Evolutionary conservation across 2,329 filamentous ascomycete species (phyloP).

Genomic region (Ascomycota sp.): DNA sequence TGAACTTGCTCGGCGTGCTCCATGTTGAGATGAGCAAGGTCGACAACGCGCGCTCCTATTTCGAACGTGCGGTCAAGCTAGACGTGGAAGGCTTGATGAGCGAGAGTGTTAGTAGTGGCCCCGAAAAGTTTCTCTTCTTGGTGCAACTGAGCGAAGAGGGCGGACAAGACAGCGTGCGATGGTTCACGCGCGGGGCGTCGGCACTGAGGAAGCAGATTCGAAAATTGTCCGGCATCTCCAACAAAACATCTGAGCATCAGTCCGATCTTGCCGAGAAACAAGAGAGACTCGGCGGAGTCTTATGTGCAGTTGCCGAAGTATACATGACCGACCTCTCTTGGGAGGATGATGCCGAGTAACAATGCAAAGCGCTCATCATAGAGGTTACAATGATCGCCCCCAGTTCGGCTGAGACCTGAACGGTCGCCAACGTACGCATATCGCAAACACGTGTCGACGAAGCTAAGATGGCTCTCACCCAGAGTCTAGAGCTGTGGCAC

Average conservation of each 20-base stretch:
- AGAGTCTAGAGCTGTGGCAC: constrained; percentile 70
- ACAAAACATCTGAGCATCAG: constrained; percentile 19
- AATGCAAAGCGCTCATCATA: constrained; percentile 74
- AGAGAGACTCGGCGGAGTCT: constrained; percentile 66
- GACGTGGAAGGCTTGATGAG: constrained; percentile 56
- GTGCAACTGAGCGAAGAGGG: constrained; percentile 69
- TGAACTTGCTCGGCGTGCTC: constrained; percentile 66
- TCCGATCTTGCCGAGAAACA: constrained; percentile 43
- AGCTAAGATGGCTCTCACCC: constrained; percentile 54
- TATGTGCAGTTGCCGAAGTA: constrained; percentile 86
- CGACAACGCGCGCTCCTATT: constrained; percentile 51
- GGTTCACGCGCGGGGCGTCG: constrained; percentile 51
- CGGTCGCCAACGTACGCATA: constrained; percentile 80
- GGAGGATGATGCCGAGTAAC: constrained; percentile 76
- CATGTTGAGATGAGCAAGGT: constrained; percentile 65
- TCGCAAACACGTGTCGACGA: constrained; percentile 67
- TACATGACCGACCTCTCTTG: constrained; percentile 97
- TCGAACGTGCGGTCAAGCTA: constrained; percentile 50
- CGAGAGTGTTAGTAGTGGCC: constrained; percentile 56
- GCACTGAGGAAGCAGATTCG: constrained; percentile 55
- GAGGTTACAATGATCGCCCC: constrained; percentile 78
- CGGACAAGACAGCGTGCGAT: constrained; percentile 41
- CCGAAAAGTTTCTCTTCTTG: constrained; percentile 88
- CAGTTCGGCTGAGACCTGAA: constrained; percentile 70
- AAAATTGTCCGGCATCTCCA: constrained; percentile 28